Evolutionary conservation across 2,329 filamentous ascomycete genomes (phyloP), one percentile per base, ranked within the genome.

Genomic region (Claviceps arundinis): DNA sequence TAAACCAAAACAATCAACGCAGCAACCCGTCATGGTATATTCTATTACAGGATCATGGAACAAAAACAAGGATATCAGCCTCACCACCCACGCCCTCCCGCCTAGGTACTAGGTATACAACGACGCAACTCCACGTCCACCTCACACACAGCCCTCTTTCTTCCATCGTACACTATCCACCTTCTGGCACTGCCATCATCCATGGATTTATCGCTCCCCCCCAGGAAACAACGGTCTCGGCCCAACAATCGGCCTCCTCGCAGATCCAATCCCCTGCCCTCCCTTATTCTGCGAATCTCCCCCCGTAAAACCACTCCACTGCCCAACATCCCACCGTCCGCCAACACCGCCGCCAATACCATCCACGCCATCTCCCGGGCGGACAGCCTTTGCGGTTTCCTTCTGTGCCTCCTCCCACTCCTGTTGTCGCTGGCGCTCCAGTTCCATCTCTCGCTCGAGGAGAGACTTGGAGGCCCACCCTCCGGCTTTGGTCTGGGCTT

Each of bases 361-460:
- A 24, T 84, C 81, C 14, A 77, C 74, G 16, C 73, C 74, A 9
- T 73, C 75, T 1, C 68, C 67, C 17, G 76, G 71, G 37, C 72
- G 73, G 5, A 73, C 71, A 0, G 78, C 74, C 52, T 75, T 75
- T 22, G 79, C 77, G 17, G 80, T 78, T 57, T 78, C 80, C 61
- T 80, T 73, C 66, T 91, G 87, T 1, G 80, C 73, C 56, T 86
- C 80, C 65, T 93, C 87, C 87, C 87, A 90, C 64, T 90, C 86
- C 52, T 75, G 76, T 68, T 90, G 86, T 14, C 85, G 74, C 69
- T 88, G 80, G 8, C 86, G 75, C 66, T 90, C 86, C 63, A 84
- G 73, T 65, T 90, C 85, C 84, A 89, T 89, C 67, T 90, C 86
- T 30, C 84, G 79, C 68, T 89, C 86, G 1, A 89, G 75, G 9